phyloP scores from a whole-genome alignment of 331 rosid genomes.

The Dryas integrifolia region DNA sequence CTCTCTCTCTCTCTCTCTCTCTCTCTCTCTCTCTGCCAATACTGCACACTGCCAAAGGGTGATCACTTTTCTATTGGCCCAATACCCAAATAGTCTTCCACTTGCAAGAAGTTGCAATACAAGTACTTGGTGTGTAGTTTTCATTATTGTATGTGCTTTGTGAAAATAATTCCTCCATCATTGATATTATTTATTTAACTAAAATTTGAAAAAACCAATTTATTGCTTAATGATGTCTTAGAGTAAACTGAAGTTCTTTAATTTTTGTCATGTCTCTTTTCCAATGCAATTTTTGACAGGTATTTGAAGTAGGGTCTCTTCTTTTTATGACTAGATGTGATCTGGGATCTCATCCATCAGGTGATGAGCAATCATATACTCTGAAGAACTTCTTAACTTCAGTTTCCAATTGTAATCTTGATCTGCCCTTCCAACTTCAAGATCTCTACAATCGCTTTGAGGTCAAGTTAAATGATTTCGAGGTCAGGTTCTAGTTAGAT shows the following conservation, averaged over 20 bases:
- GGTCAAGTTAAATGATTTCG: constrained; percentile 56
- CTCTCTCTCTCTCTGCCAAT: too few relatives aligned
- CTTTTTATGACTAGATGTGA: constrained; percentile 39
- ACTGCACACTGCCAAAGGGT: too few relatives aligned
- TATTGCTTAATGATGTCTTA: background rate
- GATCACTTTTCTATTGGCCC: background rate
- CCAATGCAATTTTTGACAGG: constrained; percentile 42
- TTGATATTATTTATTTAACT: constrained; percentile 1
- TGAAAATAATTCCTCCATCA: background rate
- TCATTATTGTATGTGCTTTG: background rate
- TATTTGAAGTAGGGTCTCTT: constrained; percentile 49
- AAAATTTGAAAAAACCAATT: background rate
- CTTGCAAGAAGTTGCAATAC: background rate
- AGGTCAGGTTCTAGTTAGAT: constrained; percentile 47
- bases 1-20: too few relatives aligned
- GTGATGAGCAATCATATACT: constrained; percentile 32
- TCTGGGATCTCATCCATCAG: constrained; percentile 38
- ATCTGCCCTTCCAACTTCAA: constrained; percentile 42
- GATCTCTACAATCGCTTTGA: constrained; percentile 59
- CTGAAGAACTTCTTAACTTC: constrained; percentile 45
- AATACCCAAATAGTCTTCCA: background rate
- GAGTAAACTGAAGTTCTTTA: background rate
- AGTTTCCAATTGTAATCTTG: constrained; percentile 24
- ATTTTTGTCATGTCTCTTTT: background rate
- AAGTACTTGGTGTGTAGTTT: background rate